Evolutionary conservation across 2,329 filamentous ascomycete species (phyloP).

Genomic region (Juglanconis sp.): DNA sequence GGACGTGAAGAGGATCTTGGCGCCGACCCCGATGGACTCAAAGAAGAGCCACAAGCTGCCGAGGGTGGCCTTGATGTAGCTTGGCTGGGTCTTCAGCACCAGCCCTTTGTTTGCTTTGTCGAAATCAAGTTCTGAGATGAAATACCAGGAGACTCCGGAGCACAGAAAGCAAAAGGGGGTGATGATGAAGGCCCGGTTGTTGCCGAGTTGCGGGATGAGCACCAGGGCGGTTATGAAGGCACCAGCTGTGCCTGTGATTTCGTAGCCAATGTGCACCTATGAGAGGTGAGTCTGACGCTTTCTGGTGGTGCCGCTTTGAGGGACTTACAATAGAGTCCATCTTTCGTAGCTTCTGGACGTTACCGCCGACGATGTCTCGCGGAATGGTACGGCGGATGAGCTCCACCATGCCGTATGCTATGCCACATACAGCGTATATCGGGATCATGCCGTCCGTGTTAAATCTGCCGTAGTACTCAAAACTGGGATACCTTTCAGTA

Average conservation of each 20-base stretch:
- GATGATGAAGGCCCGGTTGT: constrained; percentile 50
- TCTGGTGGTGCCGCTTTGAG: neutral
- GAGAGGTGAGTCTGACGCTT: neutral
- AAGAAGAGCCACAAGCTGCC: constrained; percentile 41
- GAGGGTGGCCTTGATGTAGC: constrained; percentile 35
- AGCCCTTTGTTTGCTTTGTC: constrained; percentile 22
- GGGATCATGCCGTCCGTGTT: constrained; percentile 48
- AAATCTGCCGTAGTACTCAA: constrained; percentile 44
- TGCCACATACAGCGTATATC: constrained; percentile 41
- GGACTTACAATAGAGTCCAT: constrained; percentile 38
- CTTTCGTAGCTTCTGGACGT: constrained; percentile 45
- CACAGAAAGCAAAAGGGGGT: constrained; percentile 44
- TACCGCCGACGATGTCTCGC: constrained; percentile 47
- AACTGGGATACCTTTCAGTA: constrained; percentile 26
- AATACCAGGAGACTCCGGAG: constrained; percentile 42
- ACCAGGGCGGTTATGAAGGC: constrained; percentile 47
- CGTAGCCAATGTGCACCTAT: constrained; percentile 43
- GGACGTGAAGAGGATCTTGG: constrained; percentile 42
- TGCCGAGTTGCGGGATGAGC: constrained; percentile 47
- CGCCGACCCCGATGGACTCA: constrained; percentile 44
- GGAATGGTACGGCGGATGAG: constrained; percentile 49
- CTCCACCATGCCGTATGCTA: constrained; percentile 48
- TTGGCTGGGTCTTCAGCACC: constrained; percentile 21
- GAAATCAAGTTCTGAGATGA: constrained; percentile 39
- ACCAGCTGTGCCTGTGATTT: constrained; percentile 44